Conservation (phyloP, 306 rosid species). For the Pyrus communis region DNA sequence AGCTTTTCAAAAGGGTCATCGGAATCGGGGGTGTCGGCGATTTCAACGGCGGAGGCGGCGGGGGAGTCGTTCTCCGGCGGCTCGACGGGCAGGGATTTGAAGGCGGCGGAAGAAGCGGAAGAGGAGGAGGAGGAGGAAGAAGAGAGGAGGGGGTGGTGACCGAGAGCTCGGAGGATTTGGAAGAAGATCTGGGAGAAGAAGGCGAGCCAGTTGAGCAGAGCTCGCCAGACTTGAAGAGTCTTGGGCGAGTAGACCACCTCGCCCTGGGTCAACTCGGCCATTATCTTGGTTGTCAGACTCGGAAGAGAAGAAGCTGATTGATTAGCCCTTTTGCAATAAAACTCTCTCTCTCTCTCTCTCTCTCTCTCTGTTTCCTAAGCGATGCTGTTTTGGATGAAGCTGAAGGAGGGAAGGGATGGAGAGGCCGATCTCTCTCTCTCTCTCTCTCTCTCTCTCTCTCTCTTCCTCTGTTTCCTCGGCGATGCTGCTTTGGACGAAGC, state of each 20-base stretch:
- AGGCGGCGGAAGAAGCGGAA: conserved; percentile 31
- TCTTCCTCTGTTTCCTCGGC: conserved; percentile 19
- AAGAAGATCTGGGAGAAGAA: conserved; percentile 88
- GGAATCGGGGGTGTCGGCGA: conserved; percentile 29
- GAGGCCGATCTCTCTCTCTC: not conserved
- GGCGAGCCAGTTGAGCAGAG: conserved; percentile 69
- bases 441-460: not conserved
- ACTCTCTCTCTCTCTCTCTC: not conserved
- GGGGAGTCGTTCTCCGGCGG: conserved; percentile 43
- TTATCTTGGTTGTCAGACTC: conserved; percentile 5
- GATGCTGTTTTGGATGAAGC: conserved; percentile 41
- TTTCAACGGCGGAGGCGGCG: conserved; percentile 43
- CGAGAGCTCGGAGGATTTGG: conserved; percentile 70
- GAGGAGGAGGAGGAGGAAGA: conserved; percentile 52
- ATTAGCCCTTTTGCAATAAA: not conserved
- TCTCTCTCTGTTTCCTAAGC: conserved; percentile 18
- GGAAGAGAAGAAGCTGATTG: not conserved
- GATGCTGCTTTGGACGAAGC: conserved; percentile 42
- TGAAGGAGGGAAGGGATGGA: conserved; percentile 1
- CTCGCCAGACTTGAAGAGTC: conserved; percentile 69
- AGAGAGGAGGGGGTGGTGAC: conserved; percentile 76
- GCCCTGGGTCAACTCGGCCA: conserved; percentile 92
- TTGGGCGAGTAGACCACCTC: conserved; percentile 62
- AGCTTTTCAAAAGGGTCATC: conserved; percentile 35
- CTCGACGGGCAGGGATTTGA: conserved; percentile 79